phyloP scores from a whole-genome alignment of 2,329 filamentous ascomycete species.

The Acephala macrosclerotiorum region DNA sequence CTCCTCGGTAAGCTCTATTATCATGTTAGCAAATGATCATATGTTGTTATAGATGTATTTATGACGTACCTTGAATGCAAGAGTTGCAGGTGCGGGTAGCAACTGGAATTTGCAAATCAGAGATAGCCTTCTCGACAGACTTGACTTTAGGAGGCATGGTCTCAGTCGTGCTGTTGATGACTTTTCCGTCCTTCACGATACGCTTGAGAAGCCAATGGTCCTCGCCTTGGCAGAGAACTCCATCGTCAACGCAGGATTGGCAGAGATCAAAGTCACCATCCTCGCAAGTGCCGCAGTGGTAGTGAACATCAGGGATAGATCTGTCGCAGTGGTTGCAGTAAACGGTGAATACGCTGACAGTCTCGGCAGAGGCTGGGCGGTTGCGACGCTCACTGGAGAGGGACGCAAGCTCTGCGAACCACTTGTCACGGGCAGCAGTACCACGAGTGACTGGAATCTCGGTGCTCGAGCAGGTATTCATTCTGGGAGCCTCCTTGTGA shows the following conservation, averaged over 20 bases:
- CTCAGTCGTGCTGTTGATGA: conserved; percentile 87
- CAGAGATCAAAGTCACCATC: conserved; percentile 95
- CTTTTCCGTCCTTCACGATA: conserved; percentile 76
- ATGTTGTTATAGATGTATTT: conserved; percentile 7
- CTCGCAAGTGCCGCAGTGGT: conserved; percentile 93
- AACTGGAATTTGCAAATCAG: conserved; percentile 32
- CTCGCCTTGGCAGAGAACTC: conserved; percentile 78
- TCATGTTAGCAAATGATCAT: conserved; percentile 39
- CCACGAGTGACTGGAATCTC: conserved; percentile 40
- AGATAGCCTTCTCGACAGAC: conserved; percentile 35
- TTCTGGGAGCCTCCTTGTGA: conserved; percentile 29
- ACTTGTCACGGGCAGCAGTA: conserved; percentile 42
- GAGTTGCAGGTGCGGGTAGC: conserved; percentile 64
- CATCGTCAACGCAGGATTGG: conserved; percentile 76
- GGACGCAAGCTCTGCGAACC: conserved; percentile 43
- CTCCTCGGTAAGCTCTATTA: conserved; percentile 65
- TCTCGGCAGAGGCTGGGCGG: conserved; percentile 20
- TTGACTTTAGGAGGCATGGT: conserved; percentile 67
- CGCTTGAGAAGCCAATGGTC: conserved; percentile 97
- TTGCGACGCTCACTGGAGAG: conserved; percentile 39
- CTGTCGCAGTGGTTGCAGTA: conserved; percentile 92
- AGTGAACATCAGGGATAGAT: conserved; percentile 83
- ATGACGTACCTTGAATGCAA: conserved; percentile 64
- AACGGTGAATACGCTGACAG: conserved; percentile 71
- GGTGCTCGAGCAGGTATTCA: conserved; percentile 30